These are phyloP conservation scores for Calvatia gigantea DNA, from an alignment of 768 basidiomycete species.

Conservation along the genomic window DNA sequence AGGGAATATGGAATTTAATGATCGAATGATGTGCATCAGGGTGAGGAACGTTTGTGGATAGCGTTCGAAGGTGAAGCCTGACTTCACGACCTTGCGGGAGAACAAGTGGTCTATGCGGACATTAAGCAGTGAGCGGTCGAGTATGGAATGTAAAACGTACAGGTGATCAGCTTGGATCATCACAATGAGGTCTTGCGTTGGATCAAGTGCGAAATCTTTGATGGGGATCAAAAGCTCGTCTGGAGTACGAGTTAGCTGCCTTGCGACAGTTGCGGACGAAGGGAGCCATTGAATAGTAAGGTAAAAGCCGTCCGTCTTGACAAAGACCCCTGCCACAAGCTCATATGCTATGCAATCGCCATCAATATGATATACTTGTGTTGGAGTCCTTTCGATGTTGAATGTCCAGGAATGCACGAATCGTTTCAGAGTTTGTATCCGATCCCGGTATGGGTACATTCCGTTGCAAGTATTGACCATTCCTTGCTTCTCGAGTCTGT, in stretches of 20 bases:
- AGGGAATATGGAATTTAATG: conserved; percentile 23
- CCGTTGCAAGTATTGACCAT: neutral
- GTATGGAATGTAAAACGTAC: conserved; percentile 4
- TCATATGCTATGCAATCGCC: conserved; percentile 46
- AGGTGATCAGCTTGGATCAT: conserved; percentile 26
- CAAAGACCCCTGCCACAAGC: conserved; percentile 57
- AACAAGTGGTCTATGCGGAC: conserved; percentile 6
- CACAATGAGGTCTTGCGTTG: conserved; percentile 57
- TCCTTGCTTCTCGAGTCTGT: conserved; percentile 7
- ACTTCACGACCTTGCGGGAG: conserved; percentile 12
- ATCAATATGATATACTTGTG: conserved; percentile 1
- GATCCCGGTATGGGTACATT: neutral
- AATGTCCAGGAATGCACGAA: neutral
- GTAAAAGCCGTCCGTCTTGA: conserved; percentile 29
- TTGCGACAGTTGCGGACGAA: conserved; percentile 16
- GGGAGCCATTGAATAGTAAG: conserved; percentile 24
- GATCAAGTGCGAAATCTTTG: conserved; percentile 64
- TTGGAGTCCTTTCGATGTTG: neutral
- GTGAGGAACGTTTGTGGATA: conserved; percentile 39
- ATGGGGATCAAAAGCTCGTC: conserved; percentile 36
- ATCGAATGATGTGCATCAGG: conserved; percentile 32
- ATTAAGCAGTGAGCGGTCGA: neutral
- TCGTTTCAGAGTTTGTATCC: neutral
- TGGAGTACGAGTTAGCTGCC: conserved; percentile 17
- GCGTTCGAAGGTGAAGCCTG: conserved; percentile 38